Base-by-base conservation (phyloP, 352 stramenopile genomes). In the Phytophthora multivora region DNA sequence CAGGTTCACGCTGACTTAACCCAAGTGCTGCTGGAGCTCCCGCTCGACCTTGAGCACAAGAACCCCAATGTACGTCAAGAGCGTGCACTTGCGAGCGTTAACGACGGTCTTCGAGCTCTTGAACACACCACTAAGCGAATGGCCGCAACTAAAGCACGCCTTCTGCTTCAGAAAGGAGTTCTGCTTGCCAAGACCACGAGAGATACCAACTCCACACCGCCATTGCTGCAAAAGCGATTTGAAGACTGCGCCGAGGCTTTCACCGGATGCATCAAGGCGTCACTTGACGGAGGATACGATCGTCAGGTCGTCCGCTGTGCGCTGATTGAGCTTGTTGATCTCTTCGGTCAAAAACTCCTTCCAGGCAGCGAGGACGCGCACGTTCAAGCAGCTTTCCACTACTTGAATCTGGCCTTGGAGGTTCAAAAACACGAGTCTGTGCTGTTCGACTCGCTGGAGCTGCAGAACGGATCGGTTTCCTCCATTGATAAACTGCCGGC, bases 351-450 rank as follows among this genome's bases (percentile, higher is more conserved):
- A 42, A 82, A 90, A 40, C 11, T 85, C 1, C 9, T 90, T 15
- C 55, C 42, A 8, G 60, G 40, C 5, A 63, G 72, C 23, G 75
- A 90, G 60, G 65, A 87, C 11, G 59, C 76, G 13, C 81, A 91
- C 39, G 62, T 89, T 16, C 81, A 91, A 63, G 82, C 78, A 16
- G 83, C 80, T 26, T 90, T 89, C 41, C 83, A 92, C 59, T 92
- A 87, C 59, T 57, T 94, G 25, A 76, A 68, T 33, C 50, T 91
- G 15, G 83, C 75, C 0, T 30, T 84, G 1, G 50, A 65, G 23
- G 70, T 90, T 3, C 62, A 71, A 26, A 71, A 65, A 19, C 73
- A 88, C 16, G 68, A 86, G 18, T 59, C 31, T 0, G 53, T 68
- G n/a, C 53, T 94, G 5, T 88, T 90, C 30, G 69, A 91, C 23